Percentiles rank a stretch among this genome's conserved stretches.
phyloP scores from a whole-genome alignment of 2,329 filamentous ascomycete genomes.

The Talaromyces funiculosus region DNA sequence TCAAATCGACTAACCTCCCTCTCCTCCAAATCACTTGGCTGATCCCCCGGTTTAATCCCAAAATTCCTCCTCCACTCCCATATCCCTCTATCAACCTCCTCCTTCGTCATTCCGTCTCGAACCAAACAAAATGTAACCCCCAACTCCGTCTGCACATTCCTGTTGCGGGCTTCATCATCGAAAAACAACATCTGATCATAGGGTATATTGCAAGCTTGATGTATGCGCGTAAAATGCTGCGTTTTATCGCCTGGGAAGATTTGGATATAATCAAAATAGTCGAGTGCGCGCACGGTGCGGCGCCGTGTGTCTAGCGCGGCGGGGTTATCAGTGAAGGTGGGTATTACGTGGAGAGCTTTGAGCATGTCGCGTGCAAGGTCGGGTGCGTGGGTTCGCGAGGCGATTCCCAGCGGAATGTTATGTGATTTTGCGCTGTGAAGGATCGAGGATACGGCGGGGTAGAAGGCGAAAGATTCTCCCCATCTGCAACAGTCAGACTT shows the following conservation, averaged over 20 bases:
- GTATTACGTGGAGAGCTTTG: slow-evolving; percentile 61
- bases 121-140: slow-evolving; percentile 84
- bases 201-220: slow-evolving; percentile 62
- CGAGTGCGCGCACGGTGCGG: slow-evolving; percentile 41
- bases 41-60: slow-evolving; percentile 11
- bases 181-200: slow-evolving; percentile 93
- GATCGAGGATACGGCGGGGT: slow-evolving; percentile 62
- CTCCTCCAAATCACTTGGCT: slow-evolving; percentile 7
- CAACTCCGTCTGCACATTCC: slow-evolving; percentile 66
- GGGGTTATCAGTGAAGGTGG: slow-evolving; percentile 36
- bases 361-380: slow-evolving; percentile 77
- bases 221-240: slow-evolving; percentile 72
- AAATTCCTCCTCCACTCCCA: slow-evolving; percentile 64
- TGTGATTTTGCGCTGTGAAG: slow-evolving; percentile 56
- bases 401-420: slow-evolving; percentile 60
- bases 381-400: slow-evolving; percentile 74
- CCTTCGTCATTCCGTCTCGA: slow-evolving; percentile 67
- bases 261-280: slow-evolving; percentile 54
- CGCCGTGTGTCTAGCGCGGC: slow-evolving; percentile 36
- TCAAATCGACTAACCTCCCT: slow-evolving; percentile 14
- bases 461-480: slow-evolving; percentile 67
- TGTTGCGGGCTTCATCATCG: slow-evolving; percentile 82
- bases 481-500: slow-evolving; percentile 22
- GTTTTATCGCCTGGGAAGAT: slow-evolving; percentile 74
- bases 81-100: slow-evolving; percentile 74